Base-by-base conservation (phyloP, 371 early-diverging fungal species). In the Actinomortierella ambigua region DNA sequence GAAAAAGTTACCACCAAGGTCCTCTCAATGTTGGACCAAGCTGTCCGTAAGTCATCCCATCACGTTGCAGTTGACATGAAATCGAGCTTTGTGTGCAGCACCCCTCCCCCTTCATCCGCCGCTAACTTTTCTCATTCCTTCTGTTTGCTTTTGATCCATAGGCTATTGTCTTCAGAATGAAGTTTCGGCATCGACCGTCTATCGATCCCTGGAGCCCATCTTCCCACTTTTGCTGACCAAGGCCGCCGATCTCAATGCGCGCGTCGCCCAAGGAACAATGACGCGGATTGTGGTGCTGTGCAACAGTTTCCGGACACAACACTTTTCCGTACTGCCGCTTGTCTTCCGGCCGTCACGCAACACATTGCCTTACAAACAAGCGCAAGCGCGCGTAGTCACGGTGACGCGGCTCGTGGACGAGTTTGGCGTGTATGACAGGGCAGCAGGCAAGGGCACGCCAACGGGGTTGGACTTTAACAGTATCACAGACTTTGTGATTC, bases 221-320 rank as follows among this genome's bases (percentile, higher is more conserved):
- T 80, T 88, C 50, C 77, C 85, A 41, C 69, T 78, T 2, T 64
- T 90, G 13, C 62, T 92, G 22, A 68, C 75, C 53, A 87, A 88
- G 43, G 82, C 85, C 2, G 80, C 82, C 1, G 90, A 91, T 66
- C 67, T 81, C 52, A 89, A 89, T 57, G 56, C 81, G 0, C 82
- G 87, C 17, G 80, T 88, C n/a, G 81, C 81, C 34, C 76, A 79
- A 53, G 77, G 79, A 14, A 75, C 81, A 0, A 63, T 78, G 4
- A 78, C 83, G 20, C 59, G 87, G n/a, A 81, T 88, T 5, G 73
- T 85, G 24, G 65, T 76, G 18, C 65, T 90, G 23, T 79, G 82
- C 18, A 81, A 85, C 29, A 76, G 81, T 6, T 90, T 83, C 62
- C 69, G 79, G 27, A 56, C 58, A 0, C 55, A 67, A 2, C 85